A percentile compares a stretch with the other conserved stretches of the same genome.
These are phyloP conservation scores for Vickermania spadyakhi DNA, from an alignment of 208 protist species.

Conservation along the genomic window DNA sequence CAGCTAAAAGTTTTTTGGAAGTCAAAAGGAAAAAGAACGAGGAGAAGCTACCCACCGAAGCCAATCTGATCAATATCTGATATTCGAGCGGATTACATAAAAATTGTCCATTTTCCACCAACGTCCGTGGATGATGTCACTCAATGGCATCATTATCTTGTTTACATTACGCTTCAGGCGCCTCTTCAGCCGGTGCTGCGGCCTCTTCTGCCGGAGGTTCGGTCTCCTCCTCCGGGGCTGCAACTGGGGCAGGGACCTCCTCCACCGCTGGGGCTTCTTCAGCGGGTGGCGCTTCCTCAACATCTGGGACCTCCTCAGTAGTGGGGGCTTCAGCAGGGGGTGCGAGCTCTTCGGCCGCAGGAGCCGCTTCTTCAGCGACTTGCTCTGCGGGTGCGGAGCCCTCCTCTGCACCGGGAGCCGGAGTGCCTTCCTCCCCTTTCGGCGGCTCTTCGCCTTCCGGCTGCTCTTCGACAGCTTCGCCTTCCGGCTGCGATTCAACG, in stretches of 20 bases:
- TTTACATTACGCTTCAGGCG: conserved; percentile 1
- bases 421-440: conserved; percentile 4
- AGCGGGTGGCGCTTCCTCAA: conserved; percentile 1
- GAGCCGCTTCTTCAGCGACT: not conserved
- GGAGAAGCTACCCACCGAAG: no score
- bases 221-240: not conserved
- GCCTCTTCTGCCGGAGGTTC: not conserved
- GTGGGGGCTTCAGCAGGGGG: conserved; percentile 2
- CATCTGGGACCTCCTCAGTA: conserved; percentile 4
- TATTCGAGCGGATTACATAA: no score
- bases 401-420: not conserved
- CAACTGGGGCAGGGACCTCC: not conserved
- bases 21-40: no score
- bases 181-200: not conserved
- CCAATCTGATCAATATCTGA: no score
- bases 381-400: not conserved
- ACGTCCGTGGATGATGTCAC: no score
- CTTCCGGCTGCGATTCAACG: not conserved
- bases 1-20: no score
- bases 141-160: no score
- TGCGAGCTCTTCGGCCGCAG: conserved; percentile 3
- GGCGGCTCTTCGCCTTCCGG: not conserved
- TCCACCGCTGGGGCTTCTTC: conserved; percentile 1
- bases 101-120: no score
- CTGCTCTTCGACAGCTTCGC: not conserved